These are phyloP conservation scores for Phytophthora gonapodyides DNA, from an alignment of 352 stramenopile species.

Conservation along the genomic window DNA sequence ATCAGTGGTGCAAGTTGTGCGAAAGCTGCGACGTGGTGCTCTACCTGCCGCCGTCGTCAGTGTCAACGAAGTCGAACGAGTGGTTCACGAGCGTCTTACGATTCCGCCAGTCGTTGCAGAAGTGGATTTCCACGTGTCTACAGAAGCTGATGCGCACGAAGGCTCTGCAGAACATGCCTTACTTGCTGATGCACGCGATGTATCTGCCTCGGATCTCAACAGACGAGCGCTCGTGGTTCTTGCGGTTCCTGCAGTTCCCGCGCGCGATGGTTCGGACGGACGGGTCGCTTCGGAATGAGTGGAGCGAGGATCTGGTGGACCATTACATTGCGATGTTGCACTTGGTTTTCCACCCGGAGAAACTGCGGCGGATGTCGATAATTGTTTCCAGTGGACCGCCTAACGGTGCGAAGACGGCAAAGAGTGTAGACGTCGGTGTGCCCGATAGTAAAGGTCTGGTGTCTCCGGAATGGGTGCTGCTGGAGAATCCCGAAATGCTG, in stretches of 20 bases:
- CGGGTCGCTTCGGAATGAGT: conserved; percentile 61
- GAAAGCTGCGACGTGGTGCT: conserved; percentile 75
- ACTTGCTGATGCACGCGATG: conserved; percentile 86
- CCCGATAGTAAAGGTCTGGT: conserved; percentile 43
- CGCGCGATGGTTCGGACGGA: conserved; percentile 60
- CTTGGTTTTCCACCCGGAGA: conserved; percentile 86
- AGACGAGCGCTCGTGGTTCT: conserved; percentile 79
- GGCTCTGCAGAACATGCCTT: conserved; percentile 77
- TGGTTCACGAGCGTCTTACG: conserved; percentile 79
- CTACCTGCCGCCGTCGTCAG: conserved; percentile 76
- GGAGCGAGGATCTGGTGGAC: conserved; percentile 83
- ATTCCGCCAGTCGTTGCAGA: conserved; percentile 78
- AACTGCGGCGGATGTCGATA: conserved; percentile 70
- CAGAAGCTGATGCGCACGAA: conserved; percentile 65
- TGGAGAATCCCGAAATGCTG: conserved; percentile 83
- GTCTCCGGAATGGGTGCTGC: conserved; percentile 79
- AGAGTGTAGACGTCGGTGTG: conserved; percentile 30
- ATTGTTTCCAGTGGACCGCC: conserved; percentile 68
- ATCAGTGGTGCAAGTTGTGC: conserved; percentile 79
- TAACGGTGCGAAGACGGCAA: conserved; percentile 31
- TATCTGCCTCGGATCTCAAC: conserved; percentile 81
- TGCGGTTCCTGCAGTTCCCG: conserved; percentile 84
- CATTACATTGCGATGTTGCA: conserved; percentile 88
- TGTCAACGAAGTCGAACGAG: conserved; percentile 79
- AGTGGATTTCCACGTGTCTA: conserved; percentile 80